Percentiles rank a stretch among this genome's conserved stretches.
Conservation (phyloP, 371 early-diverging fungal genomes). For the Mortierella sp. region DNA sequence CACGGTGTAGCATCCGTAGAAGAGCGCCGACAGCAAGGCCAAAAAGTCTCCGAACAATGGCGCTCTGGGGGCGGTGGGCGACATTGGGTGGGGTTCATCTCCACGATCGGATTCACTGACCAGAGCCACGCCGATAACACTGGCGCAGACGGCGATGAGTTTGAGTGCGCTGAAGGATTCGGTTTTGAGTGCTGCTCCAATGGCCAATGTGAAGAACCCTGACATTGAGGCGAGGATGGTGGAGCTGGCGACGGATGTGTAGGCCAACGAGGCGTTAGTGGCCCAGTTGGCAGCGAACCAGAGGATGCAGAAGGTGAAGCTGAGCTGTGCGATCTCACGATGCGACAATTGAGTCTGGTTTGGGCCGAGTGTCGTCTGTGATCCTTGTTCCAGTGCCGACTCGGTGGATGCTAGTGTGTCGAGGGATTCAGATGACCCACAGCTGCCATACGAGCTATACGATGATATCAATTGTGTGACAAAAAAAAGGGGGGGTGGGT, state of each 20-base stretch:
- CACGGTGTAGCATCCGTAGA: constrained; percentile 85
- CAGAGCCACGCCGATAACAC: constrained; percentile 57
- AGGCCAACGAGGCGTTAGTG: constrained; percentile 80
- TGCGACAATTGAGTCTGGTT: constrained; percentile 42
- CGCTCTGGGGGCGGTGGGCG: constrained; percentile 31
- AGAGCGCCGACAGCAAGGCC: constrained; percentile 77
- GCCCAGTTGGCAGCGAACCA: constrained; percentile 87
- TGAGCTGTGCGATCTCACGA: constrained; percentile 71
- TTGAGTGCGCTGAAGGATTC: constrained; percentile 69
- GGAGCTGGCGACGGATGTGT: constrained; percentile 84
- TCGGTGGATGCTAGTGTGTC: constrained; percentile 6
- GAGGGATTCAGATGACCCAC: neutral
- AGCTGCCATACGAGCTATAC: too few species aligned
- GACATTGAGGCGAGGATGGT: constrained; percentile 84
- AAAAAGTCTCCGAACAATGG: constrained; percentile 74
- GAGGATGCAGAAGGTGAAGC: constrained; percentile 79
- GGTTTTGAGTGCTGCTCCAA: constrained; percentile 73
- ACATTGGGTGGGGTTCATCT: constrained; percentile 19
- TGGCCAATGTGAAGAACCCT: constrained; percentile 79
- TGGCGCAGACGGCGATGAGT: constrained; percentile 63
- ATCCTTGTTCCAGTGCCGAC: constrained; percentile 45
- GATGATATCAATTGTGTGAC: too few species aligned
- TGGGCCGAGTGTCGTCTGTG: too few species aligned
- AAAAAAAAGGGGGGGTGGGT: too few species aligned
- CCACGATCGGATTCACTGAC: constrained; percentile 38